phyloP scores from a whole-genome alignment of 2,329 filamentous ascomycete genomes.

The Ascosphaera aggregata region DNA sequence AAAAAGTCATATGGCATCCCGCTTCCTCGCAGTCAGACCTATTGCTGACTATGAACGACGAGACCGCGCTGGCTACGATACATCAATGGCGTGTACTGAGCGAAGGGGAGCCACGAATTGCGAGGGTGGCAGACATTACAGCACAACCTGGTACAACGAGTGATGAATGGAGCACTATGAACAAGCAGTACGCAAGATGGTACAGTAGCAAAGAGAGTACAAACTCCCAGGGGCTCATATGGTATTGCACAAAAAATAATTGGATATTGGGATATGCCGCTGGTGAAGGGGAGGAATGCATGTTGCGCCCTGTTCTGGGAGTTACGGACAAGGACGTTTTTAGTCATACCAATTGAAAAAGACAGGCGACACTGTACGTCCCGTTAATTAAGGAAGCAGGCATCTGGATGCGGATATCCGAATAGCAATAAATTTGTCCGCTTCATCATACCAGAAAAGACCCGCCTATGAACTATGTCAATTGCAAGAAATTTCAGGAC shows the following conservation, averaged over 20 bases:
- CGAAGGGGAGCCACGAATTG: not conserved
- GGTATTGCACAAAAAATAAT: not conserved
- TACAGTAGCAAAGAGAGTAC: conserved; percentile 9
- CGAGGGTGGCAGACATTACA: not conserved
- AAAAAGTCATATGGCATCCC: conserved; percentile 18
- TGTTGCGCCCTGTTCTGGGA: not conserved
- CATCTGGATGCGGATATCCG: too few species aligned
- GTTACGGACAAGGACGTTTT: not conserved
- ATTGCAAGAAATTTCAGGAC: too few species aligned
- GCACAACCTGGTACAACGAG: not conserved
- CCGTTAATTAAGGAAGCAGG: too few species aligned
- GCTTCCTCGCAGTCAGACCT: conserved; percentile 11
- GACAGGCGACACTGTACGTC: too few species aligned
- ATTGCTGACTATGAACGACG: conserved; percentile 17
- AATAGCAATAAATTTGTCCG: too few species aligned
- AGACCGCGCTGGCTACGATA: conserved; percentile 12
- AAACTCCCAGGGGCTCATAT: not conserved
- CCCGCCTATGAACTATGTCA: too few species aligned
- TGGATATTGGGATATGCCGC: not conserved
- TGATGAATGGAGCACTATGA: not conserved
- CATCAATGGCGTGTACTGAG: conserved; percentile 4
- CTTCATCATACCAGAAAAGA: too few species aligned
- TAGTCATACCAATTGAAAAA: too few species aligned
- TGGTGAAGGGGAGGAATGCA: not conserved
- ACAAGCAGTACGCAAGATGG: conserved; percentile 8